phyloP scores from a whole-genome alignment of 2,329 filamentous ascomycete genomes.

The Akanthomyces uredinophilus region DNA sequence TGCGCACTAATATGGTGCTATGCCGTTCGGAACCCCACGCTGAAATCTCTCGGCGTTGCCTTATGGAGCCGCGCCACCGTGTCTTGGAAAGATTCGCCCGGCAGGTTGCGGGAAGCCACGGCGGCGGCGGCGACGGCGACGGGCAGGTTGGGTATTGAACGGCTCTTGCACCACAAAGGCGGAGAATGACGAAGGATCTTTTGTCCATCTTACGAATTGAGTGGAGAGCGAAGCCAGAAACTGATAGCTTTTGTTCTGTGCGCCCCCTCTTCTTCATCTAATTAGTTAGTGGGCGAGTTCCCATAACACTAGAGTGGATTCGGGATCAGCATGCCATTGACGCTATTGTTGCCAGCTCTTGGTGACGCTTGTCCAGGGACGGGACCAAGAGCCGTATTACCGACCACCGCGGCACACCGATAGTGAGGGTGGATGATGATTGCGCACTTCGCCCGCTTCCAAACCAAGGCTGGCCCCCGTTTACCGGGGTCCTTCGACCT shows the following conservation, averaged over 20 bases:
- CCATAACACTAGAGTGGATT: neutral
- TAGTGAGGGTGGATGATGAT: neutral
- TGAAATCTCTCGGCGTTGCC: neutral
- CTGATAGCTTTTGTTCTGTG: neutral
- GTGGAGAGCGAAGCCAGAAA: too few relatives aligned
- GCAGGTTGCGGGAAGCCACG: neutral
- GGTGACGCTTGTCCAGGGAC: neutral
- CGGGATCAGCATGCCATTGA: neutral
- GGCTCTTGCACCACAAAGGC: neutral
- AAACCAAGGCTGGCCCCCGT: neutral
- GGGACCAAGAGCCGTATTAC: neutral
- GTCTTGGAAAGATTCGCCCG: too few relatives aligned
- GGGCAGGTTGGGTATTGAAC: neutral
- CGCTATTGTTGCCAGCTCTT: neutral
- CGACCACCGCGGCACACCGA: neutral
- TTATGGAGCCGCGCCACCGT: neutral
- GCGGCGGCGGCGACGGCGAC: too few relatives aligned
- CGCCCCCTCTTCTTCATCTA: neutral
- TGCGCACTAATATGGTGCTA: neutral
- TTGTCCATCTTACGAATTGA: conserved; percentile 2
- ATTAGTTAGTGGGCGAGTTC: neutral
- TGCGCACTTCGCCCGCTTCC: neutral
- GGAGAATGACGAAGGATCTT: neutral
- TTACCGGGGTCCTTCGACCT: neutral
- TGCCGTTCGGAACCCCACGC: neutral